Evolutionary conservation across 1,284 basidiomycete genomes (phyloP).

Genomic region (Mycena citricolor): DNA sequence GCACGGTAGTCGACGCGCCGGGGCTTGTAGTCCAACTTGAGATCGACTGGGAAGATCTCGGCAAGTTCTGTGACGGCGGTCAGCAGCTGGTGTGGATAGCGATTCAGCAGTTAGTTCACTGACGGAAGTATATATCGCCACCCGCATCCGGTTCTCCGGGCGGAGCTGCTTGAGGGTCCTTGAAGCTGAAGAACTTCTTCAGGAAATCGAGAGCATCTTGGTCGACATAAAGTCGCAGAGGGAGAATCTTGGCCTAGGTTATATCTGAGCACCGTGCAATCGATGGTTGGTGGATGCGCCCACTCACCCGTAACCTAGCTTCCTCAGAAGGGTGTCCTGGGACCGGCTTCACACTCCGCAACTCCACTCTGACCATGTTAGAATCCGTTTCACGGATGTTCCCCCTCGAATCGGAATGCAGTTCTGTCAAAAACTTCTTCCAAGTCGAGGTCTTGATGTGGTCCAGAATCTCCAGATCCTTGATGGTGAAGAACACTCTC

Average conservation of each 20-base stretch:
- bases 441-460: conserved; percentile 98
- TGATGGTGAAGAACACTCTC: conserved; percentile 63
- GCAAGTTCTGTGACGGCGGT: conserved; percentile 62
- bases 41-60: conserved; percentile 85
- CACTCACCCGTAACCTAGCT: conserved; percentile 74
- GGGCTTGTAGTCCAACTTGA: conserved; percentile 98
- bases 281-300: too few relatives aligned
- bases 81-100: neutral
- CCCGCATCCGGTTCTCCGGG: conserved; percentile 35
- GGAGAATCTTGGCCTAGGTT: conserved; percentile 84
- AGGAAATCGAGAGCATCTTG: conserved; percentile 98
- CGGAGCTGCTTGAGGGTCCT: conserved; percentile 53
- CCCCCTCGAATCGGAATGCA: conserved; percentile 79
- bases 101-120: conserved; percentile 28
- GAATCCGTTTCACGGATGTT: conserved; percentile 87
- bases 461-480: conserved; percentile 87
- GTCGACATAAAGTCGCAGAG: conserved; percentile 91
- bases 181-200: conserved; percentile 94
- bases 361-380: conserved; percentile 89
- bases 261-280: conserved; percentile 1
- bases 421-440: conserved; percentile 92
- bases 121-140: conserved; percentile 72
- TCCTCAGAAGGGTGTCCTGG: conserved; percentile 72
- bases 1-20: conserved; percentile 94
- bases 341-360: conserved; percentile 73